Conservation (phyloP, 202 grass and related monocot genomes). For the Dendrocalamus latiflorus region DNA sequence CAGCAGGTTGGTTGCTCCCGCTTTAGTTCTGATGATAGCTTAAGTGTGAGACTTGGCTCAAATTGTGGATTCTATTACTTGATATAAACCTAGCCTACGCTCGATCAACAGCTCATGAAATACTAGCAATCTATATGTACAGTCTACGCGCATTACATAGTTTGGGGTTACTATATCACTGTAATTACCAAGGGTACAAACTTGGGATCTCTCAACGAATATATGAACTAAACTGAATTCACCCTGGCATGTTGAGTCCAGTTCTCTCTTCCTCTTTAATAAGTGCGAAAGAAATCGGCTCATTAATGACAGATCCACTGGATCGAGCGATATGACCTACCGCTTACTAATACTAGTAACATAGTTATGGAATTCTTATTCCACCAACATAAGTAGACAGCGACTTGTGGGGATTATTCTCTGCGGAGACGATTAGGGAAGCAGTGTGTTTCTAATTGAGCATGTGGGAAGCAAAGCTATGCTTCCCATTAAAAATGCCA, state of each 20-base stretch:
- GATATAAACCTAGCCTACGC: neutral
- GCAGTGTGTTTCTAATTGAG: neutral
- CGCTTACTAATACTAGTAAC: neutral
- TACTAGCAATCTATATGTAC: neutral
- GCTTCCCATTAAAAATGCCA: slow-evolving; percentile 6
- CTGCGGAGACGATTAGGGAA: slow-evolving; percentile 11
- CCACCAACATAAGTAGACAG: neutral
- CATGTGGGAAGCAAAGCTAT: neutral
- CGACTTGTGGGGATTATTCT: slow-evolving; percentile 38
- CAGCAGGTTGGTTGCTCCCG: neutral
- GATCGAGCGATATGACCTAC: neutral
- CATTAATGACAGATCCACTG: slow-evolving; percentile 22
- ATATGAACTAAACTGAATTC: neutral
- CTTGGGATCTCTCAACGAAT: neutral
- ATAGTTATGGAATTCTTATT: neutral
- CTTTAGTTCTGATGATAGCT: neutral
- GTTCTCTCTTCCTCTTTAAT: neutral
- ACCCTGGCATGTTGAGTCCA: neutral
- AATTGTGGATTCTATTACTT: neutral
- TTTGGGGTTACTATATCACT: neutral
- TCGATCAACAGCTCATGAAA: neutral
- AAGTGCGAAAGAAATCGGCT: neutral
- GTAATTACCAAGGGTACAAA: neutral
- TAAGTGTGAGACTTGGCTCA: neutral
- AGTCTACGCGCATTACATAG: neutral